phyloP scores from a whole-genome alignment of 176 grass and related monocot species.

The Rhipidocladum racemiflorum region DNA sequence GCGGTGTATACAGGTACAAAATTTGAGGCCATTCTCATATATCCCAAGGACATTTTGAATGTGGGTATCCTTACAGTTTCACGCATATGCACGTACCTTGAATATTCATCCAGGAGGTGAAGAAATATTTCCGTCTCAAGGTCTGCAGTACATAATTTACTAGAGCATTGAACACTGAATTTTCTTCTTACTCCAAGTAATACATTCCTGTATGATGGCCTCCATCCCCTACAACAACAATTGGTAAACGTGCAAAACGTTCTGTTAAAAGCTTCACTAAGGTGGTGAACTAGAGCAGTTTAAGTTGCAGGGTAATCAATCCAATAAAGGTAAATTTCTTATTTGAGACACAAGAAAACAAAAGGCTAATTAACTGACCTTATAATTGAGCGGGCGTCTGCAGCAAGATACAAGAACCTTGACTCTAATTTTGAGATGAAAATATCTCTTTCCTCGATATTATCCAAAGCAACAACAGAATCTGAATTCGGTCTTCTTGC shows the following conservation, averaged over 20 bases:
- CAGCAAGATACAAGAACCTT: conserved; percentile 92
- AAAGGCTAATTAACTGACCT: conserved; percentile 46
- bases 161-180: conserved; percentile 65
- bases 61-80: not conserved
- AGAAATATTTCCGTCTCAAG: conserved; percentile 98
- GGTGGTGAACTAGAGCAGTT: not conserved
- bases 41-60: not conserved
- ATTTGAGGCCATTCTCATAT: not conserved
- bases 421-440: conserved; percentile 89
- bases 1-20: not conserved
- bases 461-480: conserved; percentile 55
- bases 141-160: conserved; percentile 74
- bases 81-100: conserved; percentile 44
- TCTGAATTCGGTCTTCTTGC: conserved; percentile 48
- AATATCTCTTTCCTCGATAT: conserved; percentile 76
- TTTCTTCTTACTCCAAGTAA: conserved; percentile 73
- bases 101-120: conserved; percentile 81
- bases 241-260: not conserved
- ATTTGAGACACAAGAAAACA: not conserved
- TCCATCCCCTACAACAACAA: conserved; percentile 60
- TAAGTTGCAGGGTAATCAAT: not conserved
- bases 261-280: conserved; percentile 18
- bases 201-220: conserved; percentile 78
- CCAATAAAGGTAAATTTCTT: not conserved
- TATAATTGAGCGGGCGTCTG: conserved; percentile 82